Conservation (phyloP, 1,139 yeast genomes). For the Candida tropicalis region DNA sequence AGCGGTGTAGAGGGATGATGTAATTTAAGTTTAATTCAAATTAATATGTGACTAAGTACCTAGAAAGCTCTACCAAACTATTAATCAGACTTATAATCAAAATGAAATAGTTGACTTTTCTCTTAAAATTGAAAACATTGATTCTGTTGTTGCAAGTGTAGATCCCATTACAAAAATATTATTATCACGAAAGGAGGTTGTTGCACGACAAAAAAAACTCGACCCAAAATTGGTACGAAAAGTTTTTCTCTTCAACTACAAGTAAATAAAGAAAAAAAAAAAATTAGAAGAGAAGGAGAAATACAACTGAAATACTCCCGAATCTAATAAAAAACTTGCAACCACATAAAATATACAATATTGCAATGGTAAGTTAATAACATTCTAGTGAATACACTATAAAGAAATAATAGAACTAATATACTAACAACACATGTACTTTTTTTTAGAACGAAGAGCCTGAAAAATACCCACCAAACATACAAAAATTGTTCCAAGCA, state of each 20-base stretch:
- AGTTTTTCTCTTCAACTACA: neutral
- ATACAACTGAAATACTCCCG: too few species aligned
- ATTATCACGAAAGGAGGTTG: too few species aligned
- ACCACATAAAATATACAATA: neutral
- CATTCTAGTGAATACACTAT: neutral
- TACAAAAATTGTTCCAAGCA: conserved; percentile 68
- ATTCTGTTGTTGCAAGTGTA: too few species aligned
- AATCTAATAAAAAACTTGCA: neutral
- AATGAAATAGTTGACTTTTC: too few species aligned
- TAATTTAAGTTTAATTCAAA: too few species aligned
- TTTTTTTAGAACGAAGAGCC: conserved; percentile 22
- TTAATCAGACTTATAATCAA: too few species aligned
- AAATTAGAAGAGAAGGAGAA: neutral
- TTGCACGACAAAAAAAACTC: neutral
- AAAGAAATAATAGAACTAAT: neutral
- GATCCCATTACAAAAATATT: too few species aligned
- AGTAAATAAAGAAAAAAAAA: neutral
- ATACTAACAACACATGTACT: conserved; percentile 17
- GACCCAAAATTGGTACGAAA: neutral
- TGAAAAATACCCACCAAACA: conserved; percentile 63
- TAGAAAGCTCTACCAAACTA: too few species aligned
- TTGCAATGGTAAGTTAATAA: conserved; percentile 6
- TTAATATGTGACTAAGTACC: too few species aligned
- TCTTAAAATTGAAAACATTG: too few species aligned
- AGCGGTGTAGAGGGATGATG: too few species aligned